These are phyloP conservation scores for Primulina huaijiensis DNA, from an alignment of 257 asterid genomes.

Conservation along the genomic window DNA sequence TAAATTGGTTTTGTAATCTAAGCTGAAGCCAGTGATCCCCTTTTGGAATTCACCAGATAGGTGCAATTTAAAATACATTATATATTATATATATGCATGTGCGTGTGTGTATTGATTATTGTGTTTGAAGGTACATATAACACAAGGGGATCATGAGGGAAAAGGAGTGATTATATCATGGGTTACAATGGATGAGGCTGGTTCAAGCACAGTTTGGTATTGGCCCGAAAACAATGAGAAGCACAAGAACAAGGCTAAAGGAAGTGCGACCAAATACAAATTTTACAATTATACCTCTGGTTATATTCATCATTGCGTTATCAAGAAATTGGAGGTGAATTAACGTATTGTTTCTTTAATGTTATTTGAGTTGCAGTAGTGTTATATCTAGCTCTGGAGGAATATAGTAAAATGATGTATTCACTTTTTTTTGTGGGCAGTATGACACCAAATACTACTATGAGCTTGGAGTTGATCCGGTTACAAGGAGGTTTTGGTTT, in stretches of 20 bases:
- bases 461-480: constrained; percentile 46
- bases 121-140: constrained; percentile 56
- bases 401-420: not conserved
- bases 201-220: constrained; percentile 44
- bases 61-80: no score
- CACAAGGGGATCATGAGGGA: constrained; percentile 70
- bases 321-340: constrained; percentile 45
- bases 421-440: constrained; percentile 30
- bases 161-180: constrained; percentile 69
- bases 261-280: constrained; percentile 39
- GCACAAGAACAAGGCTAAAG: constrained; percentile 36
- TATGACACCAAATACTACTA: constrained; percentile 61
- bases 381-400: not conserved
- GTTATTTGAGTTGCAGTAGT: not conserved
- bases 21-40: no score
- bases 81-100: no score
- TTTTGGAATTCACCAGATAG: no score
- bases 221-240: constrained; percentile 39
- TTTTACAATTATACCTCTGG: constrained; percentile 68
- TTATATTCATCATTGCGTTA: constrained; percentile 57
- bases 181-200: constrained; percentile 54
- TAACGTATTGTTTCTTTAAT: not conserved
- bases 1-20: no score
- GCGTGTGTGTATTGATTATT: not conserved
- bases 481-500: constrained; percentile 56